Evolutionary conservation across 1,284 basidiomycete species (phyloP).

Genomic region (Phellopilus nigrolimitatus): DNA sequence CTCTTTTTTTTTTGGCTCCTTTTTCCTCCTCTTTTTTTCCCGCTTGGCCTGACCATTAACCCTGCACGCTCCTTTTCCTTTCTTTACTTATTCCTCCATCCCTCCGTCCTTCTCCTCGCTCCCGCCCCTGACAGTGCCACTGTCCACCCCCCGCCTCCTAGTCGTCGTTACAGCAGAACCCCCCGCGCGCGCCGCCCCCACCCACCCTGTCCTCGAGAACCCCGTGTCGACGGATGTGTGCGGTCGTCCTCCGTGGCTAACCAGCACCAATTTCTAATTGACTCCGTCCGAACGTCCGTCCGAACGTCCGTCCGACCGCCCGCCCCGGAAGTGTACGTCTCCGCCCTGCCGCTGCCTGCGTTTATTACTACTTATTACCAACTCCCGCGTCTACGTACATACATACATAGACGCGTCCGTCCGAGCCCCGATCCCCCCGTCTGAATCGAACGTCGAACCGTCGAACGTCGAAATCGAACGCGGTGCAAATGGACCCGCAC

Average conservation of each 20-base stretch:
- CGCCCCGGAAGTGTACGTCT: too few species aligned
- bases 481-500: conserved; percentile 23
- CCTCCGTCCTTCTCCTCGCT: not conserved
- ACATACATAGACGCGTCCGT: too few species aligned
- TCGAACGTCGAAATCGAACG: not conserved
- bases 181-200: not conserved
- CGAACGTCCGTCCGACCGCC: too few species aligned
- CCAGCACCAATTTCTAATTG: too few species aligned
- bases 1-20: conserved; percentile 1
- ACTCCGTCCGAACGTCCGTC: too few species aligned
- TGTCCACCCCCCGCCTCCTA: not conserved
- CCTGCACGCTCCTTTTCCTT: not conserved
- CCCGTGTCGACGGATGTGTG: too few species aligned
- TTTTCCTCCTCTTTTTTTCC: not conserved
- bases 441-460: not conserved
- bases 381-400: too few species aligned
- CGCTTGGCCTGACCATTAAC: not conserved
- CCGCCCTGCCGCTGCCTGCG: too few species aligned
- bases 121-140: not conserved
- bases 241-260: too few species aligned
- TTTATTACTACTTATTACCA: too few species aligned
- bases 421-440: not conserved
- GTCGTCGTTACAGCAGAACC: too few species aligned
- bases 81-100: not conserved
- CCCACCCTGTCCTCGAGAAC: not conserved